phyloP scores from a whole-genome alignment of 345 rosid genomes.

The Syzygium grande region DNA sequence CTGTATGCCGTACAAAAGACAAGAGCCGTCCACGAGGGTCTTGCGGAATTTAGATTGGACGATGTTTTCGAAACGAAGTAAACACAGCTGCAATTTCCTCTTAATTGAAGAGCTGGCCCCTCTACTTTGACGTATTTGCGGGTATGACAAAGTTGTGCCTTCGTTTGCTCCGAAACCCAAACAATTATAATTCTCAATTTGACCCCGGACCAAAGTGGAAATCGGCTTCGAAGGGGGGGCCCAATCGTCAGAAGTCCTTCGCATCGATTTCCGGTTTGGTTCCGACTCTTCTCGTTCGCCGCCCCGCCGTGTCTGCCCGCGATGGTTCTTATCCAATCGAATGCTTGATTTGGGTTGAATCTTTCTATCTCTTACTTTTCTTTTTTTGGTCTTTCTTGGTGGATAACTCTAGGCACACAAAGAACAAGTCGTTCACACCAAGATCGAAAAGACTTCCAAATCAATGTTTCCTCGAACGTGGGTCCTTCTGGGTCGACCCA shows the following conservation, averaged over 20 bases:
- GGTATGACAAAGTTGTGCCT: not conserved
- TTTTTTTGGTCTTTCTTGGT: not conserved
- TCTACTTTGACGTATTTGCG: not conserved
- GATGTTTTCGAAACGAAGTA: not conserved
- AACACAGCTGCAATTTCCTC: not conserved
- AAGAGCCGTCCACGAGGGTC: not conserved
- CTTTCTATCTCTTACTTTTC: not conserved
- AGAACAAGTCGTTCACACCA: not conserved
- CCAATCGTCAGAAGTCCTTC: not conserved
- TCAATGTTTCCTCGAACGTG: not conserved
- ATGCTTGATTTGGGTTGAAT: not conserved
- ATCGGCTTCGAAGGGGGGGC: not conserved
- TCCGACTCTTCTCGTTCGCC: not conserved
- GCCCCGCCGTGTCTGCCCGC: not conserved
- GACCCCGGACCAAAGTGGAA: not conserved
- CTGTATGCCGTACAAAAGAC: not conserved
- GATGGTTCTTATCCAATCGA: not conserved
- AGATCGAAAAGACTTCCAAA: not conserved
- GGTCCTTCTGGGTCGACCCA: not conserved
- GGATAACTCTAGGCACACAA: not conserved
- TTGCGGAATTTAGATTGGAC: not conserved
- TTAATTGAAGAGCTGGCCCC: not conserved
- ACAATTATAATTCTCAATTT: not conserved
- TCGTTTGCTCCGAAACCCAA: not conserved
- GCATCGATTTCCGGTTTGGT: not conserved